phyloP scores from a whole-genome alignment of 805 yeast genomes.

The Metschnikowia baotianmanensis region DNA sequence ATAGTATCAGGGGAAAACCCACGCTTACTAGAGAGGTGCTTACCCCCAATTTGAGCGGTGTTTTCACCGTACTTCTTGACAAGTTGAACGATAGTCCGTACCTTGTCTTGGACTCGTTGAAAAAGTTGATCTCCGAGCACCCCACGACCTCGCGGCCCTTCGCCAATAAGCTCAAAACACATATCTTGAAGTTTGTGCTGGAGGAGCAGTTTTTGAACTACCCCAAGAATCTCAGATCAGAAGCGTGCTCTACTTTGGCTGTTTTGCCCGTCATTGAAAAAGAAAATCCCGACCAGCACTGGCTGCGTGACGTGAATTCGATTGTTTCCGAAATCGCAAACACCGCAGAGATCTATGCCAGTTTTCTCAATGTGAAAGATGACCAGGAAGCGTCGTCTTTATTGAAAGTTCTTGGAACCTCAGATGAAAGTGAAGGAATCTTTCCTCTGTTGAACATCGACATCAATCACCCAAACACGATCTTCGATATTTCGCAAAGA shows the following conservation, averaged over 20 bases:
- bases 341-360: slow-evolving; percentile 54
- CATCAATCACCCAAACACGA: slow-evolving; percentile 50
- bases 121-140: slow-evolving; percentile 49
- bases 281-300: slow-evolving; percentile 44
- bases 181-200: slow-evolving; percentile 37
- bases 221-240: slow-evolving; percentile 37
- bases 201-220: slow-evolving; percentile 35
- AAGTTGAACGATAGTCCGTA: slow-evolving; percentile 29
- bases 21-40: slow-evolving; percentile 79
- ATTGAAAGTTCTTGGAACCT: slow-evolving; percentile 33
- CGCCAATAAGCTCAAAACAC: slow-evolving; percentile 57
- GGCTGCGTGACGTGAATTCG: slow-evolving; percentile 46
- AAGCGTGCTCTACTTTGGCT: slow-evolving; percentile 51
- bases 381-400: slow-evolving; percentile 49
- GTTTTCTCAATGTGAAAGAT: slow-evolving; percentile 54
- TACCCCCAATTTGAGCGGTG: slow-evolving; percentile 71
- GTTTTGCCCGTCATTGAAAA: slow-evolving; percentile 56
- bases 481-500: slow-evolving; percentile 52
- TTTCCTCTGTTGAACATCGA: slow-evolving; percentile 58
- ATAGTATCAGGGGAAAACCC: slow-evolving; percentile 71
- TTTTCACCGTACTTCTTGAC: slow-evolving; percentile 54
- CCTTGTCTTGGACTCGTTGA: slow-evolving; percentile 33
- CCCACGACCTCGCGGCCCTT: slow-evolving; percentile 82
- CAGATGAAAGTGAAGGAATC: slow-evolving; percentile 18
- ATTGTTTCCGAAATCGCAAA: slow-evolving; percentile 54